Conservation (phyloP, 2,329 filamentous ascomycete genomes). For the Aspergillus quadricinctus region DNA sequence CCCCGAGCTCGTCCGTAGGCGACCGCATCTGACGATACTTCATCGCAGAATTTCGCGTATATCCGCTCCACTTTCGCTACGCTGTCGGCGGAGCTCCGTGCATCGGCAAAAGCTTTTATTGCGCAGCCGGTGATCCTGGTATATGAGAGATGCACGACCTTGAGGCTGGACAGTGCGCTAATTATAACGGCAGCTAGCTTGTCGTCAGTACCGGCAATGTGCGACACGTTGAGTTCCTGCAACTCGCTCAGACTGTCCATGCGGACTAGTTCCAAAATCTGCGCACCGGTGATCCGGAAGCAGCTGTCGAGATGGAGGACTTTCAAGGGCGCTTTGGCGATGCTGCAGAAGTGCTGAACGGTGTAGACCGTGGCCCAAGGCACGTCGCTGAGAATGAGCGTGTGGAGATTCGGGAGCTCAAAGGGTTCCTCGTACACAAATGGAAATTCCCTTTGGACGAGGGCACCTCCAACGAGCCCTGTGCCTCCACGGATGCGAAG, state of each 20-base stretch:
- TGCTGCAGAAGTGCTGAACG: constrained; percentile 12
- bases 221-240: constrained; percentile 26
- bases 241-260: constrained; percentile 16
- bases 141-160: constrained; percentile 29
- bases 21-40: constrained; percentile 31
- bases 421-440: constrained; percentile 9
- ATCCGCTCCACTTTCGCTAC: constrained; percentile 22
- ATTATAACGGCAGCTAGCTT: constrained; percentile 14
- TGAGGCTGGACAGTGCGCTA: constrained; percentile 23
- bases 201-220: constrained; percentile 25
- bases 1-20: constrained; percentile 29
- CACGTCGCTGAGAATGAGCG: constrained; percentile 25
- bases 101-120: constrained; percentile 30
- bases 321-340: constrained; percentile 18
- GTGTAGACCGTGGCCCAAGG: constrained; percentile 18
- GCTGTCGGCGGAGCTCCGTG: constrained; percentile 6
- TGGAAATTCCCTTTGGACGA: constrained; percentile 8
- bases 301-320: constrained; percentile 27
- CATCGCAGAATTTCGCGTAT: constrained; percentile 24
- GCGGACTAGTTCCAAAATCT: constrained; percentile 14
- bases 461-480: not conserved
- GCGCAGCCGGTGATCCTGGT: constrained; percentile 33
- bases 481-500: constrained; percentile 25
- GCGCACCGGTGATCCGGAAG: constrained; percentile 13
- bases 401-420: constrained; percentile 23